A percentile compares a stretch with the other conserved stretches of the same genome.
phyloP scores from a whole-genome alignment of 495 filamentous ascomycete genomes.

The Aspergillus steynii region DNA sequence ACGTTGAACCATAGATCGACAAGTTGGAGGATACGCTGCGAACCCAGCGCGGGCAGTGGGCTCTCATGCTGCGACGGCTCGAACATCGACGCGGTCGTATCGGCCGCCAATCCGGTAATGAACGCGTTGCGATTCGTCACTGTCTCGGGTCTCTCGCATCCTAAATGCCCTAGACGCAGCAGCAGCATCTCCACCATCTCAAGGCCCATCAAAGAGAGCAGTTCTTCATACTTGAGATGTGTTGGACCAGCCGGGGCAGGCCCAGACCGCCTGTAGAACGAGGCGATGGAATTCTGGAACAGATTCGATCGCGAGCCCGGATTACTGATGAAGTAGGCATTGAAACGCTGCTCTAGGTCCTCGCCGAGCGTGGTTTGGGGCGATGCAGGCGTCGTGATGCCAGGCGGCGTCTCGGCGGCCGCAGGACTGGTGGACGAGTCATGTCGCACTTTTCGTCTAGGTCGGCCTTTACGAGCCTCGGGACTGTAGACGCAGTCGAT shows the following conservation, averaged over 20 bases:
- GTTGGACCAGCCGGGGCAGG: neutral
- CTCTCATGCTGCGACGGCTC: neutral
- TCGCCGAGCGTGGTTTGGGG: neutral
- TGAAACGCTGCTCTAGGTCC: neutral
- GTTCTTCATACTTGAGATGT: constrained; percentile 3
- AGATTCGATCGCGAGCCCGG: neutral
- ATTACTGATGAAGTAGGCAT: constrained; percentile 7
- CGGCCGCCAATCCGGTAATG: constrained; percentile 1
- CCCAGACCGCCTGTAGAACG: neutral
- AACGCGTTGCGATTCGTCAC: neutral
- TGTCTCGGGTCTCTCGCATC: neutral
- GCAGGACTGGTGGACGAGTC: neutral
- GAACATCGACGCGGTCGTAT: constrained; percentile 4
- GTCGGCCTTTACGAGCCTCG: constrained; percentile 10
- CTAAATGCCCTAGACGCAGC: constrained; percentile 2
- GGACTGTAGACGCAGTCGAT: constrained; percentile 10
- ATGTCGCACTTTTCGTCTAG: neutral
- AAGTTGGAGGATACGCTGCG: constrained; percentile 7
- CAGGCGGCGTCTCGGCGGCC: neutral
- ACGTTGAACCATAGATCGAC: constrained; percentile 12
- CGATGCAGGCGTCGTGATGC: neutral
- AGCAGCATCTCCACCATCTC: constrained; percentile 9
- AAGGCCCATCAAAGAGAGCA: constrained; percentile 7
- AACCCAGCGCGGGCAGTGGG: neutral
- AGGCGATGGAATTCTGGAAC: constrained; percentile 1